Evolutionary conservation across 495 filamentous ascomycete genomes (phyloP).

Genomic region (Penicillium cataractarum): DNA sequence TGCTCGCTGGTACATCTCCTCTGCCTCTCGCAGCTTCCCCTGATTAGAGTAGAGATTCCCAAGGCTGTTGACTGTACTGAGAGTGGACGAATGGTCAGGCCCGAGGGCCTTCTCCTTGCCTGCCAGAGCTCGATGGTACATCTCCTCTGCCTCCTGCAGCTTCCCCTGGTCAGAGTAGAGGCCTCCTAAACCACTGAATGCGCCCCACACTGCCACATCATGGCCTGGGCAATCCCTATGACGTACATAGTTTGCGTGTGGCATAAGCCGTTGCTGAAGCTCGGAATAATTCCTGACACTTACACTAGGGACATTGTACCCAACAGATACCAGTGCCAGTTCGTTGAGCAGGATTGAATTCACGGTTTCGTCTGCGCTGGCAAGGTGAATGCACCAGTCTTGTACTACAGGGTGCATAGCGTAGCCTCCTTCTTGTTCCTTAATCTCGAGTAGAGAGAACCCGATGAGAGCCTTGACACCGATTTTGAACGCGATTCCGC

Average conservation of each 20-base stretch:
- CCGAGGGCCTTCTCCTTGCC: slow-evolving; percentile 35
- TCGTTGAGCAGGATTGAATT: slow-evolving; percentile 19
- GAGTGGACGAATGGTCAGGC: slow-evolving; percentile 35
- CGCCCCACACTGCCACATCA: slow-evolving; percentile 25
- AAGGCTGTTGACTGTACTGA: slow-evolving; percentile 2
- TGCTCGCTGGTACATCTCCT: slow-evolving; percentile 17
- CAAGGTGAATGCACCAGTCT: slow-evolving; percentile 37
- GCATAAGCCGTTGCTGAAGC: slow-evolving; percentile 40
- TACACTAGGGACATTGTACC: slow-evolving; percentile 25
- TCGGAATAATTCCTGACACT: slow-evolving; percentile 29
- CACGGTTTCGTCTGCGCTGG: slow-evolving; percentile 11
- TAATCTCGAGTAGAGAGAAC: slow-evolving; percentile 36
- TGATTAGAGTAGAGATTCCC: slow-evolving; percentile 7
- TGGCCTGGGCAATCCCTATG: slow-evolving; percentile 2
- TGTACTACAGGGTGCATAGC: slow-evolving; percentile 38
- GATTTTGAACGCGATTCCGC: slow-evolving; percentile 33
- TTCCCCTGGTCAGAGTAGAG: slow-evolving; percentile 36
- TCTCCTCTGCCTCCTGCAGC: slow-evolving; percentile 37
- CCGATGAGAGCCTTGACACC: slow-evolving; percentile 33
- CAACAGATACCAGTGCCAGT: slow-evolving; percentile 32
- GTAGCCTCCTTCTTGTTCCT: slow-evolving; percentile 36
- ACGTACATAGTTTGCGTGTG: slow-evolving; percentile 36
- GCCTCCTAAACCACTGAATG: slow-evolving; percentile 17
- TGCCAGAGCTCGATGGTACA: slow-evolving; percentile 34
- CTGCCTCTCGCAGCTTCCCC: slow-evolving; percentile 9